These are phyloP conservation scores for Aspergillus baeticus DNA, from an alignment of 495 filamentous ascomycete genomes.

Conservation along the genomic window DNA sequence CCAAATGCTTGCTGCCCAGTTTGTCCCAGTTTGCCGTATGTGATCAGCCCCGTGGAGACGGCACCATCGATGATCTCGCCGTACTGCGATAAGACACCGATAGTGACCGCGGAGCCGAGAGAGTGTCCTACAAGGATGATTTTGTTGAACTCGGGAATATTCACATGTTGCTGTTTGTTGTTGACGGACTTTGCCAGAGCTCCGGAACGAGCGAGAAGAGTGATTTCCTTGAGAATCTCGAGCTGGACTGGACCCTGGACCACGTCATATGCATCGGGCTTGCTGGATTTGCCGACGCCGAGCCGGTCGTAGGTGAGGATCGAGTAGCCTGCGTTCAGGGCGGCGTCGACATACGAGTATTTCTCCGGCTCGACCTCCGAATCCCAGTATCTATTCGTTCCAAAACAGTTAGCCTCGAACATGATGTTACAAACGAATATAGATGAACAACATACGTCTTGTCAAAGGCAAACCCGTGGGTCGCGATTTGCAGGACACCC, in stretches of 20 bases:
- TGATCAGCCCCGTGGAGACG: conserved; percentile 2
- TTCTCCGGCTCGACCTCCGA: neutral
- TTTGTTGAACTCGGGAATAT: neutral
- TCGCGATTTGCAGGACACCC: conserved; percentile 2
- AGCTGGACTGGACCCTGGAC: neutral
- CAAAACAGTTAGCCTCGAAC: neutral
- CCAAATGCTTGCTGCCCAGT: neutral
- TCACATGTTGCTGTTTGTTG: neutral
- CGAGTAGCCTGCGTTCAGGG: conserved; percentile 1
- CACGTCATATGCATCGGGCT: neutral
- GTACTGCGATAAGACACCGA: neutral
- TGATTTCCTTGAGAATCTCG: neutral
- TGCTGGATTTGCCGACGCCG: neutral
- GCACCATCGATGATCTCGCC: neutral
- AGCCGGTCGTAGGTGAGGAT: conserved; percentile 10
- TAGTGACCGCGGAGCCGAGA: neutral
- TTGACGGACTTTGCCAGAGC: neutral
- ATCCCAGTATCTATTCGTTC: conserved; percentile 8
- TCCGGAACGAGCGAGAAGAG: neutral
- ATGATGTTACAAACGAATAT: too few relatives aligned
- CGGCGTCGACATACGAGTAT: conserved; percentile 4
- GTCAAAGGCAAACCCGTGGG: conserved; percentile 6
- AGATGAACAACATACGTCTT: conserved; percentile 1
- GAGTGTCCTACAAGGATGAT: conserved; percentile 6
- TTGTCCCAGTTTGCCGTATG: neutral